Percentiles rank a stretch among this genome's conserved stretches.
phyloP scores from a whole-genome alignment of 768 basidiomycete species.

The Exsudoporus frostii region DNA sequence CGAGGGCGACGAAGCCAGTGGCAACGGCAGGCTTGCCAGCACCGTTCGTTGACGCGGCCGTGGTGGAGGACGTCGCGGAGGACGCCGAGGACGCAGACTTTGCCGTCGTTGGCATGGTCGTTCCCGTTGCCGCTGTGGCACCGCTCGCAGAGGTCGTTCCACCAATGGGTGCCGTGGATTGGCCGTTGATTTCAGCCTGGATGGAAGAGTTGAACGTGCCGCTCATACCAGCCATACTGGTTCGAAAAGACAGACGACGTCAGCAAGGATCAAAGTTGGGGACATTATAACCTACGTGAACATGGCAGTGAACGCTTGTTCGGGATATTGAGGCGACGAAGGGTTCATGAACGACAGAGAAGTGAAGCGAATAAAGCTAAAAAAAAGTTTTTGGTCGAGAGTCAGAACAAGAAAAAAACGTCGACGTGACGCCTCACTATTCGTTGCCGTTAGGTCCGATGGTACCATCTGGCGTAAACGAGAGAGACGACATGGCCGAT shows the following conservation, averaged over 20 bases:
- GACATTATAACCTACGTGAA: slow-evolving; percentile 55
- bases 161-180: slow-evolving; percentile 56
- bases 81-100: not conserved
- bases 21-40: slow-evolving; percentile 27
- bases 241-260: not conserved
- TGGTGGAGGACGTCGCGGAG: not conserved
- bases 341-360: slow-evolving; percentile 55
- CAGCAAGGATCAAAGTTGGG: not conserved
- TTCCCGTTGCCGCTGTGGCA: slow-evolving; percentile 16
- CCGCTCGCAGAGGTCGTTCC: slow-evolving; percentile 27
- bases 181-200: slow-evolving; percentile 57
- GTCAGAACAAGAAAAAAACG: not conserved
- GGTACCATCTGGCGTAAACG: slow-evolving; percentile 48
- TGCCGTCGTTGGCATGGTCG: not conserved
- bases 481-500: slow-evolving; percentile 40
- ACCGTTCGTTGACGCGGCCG: slow-evolving; percentile 5
- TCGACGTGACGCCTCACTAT: slow-evolving; percentile 44
- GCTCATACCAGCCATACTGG: slow-evolving; percentile 65
- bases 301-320: slow-evolving; percentile 73
- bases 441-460: slow-evolving; percentile 53
- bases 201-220: slow-evolving; percentile 61
- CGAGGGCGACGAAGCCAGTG: slow-evolving; percentile 21
- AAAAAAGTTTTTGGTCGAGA: not conserved
- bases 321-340: slow-evolving; percentile 49
- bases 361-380: slow-evolving; percentile 76